Evolutionary conservation across 495 filamentous ascomycete genomes (phyloP).

Genomic region (Penicillium bialowiezense): DNA sequence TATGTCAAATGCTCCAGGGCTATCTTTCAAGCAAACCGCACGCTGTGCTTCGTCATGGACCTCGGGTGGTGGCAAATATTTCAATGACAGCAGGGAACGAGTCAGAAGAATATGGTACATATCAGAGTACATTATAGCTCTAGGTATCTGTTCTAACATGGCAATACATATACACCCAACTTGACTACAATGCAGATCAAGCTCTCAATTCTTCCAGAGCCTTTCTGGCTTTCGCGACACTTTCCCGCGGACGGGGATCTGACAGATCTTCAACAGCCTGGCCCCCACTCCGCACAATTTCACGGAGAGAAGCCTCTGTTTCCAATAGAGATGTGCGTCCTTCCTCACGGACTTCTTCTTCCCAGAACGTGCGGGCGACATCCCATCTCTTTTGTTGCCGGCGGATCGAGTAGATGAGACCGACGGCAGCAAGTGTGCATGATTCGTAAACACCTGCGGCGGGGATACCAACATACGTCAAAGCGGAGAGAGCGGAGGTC

Average conservation of each 20-base stretch:
- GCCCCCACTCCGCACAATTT: constrained; percentile 51
- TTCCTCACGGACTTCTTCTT: constrained; percentile 73
- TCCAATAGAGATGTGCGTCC: constrained; percentile 69
- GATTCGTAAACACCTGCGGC: constrained; percentile 66
- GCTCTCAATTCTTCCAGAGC: constrained; percentile 48
- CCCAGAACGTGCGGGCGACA: constrained; percentile 63
- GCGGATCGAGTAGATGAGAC: constrained; percentile 67
- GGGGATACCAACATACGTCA: constrained; percentile 64
- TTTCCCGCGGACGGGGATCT: constrained; percentile 45
- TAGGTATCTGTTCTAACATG: constrained; percentile 16
- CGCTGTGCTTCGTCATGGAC: too few species aligned
- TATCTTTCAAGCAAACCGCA: background rate
- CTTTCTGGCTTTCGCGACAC: constrained; percentile 52
- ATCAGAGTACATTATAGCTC: constrained; percentile 24
- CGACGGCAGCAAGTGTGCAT: constrained; percentile 74
- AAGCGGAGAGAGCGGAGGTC: constrained; percentile 60
- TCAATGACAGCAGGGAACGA: background rate
- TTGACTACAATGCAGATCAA: constrained; percentile 4
- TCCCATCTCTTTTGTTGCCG: constrained; percentile 82
- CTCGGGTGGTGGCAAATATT: too few species aligned
- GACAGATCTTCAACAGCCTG: constrained; percentile 32
- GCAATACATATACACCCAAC: constrained; percentile 21
- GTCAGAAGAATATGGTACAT: constrained; percentile 6
- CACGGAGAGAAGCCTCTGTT: constrained; percentile 62
- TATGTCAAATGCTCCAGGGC: too few species aligned